Evolutionary conservation across 257 asterid species (phyloP).

Genomic region (Solanum virginianum): DNA sequence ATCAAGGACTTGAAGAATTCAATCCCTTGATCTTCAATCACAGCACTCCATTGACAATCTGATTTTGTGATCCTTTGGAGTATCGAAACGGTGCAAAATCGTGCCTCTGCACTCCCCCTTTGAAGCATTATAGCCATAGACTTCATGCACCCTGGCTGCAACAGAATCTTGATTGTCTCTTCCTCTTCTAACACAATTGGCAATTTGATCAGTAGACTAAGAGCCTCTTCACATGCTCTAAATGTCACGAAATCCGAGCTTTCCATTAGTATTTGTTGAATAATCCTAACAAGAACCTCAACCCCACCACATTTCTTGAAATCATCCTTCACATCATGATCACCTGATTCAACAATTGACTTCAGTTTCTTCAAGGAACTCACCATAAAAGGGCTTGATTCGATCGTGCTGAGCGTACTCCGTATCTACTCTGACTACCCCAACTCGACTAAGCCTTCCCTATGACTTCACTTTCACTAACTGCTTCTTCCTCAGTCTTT

Average conservation of each 20-base stretch:
- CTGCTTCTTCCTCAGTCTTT: too few relatives aligned
- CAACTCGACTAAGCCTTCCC: too few relatives aligned
- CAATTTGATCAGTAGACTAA: conserved; percentile 31
- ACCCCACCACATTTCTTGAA: conserved; percentile 51
- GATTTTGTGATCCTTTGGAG: conserved; percentile 34
- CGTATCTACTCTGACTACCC: too few relatives aligned
- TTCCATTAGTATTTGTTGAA: conserved; percentile 43
- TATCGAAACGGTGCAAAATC: conserved; percentile 39
- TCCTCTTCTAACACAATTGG: conserved; percentile 31
- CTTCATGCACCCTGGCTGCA: conserved; percentile 41
- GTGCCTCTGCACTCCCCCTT: conserved; percentile 62
- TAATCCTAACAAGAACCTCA: conserved; percentile 36
- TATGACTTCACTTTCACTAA: too few relatives aligned
- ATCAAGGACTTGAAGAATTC: conserved; percentile 67
- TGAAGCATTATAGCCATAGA: conserved; percentile 55
- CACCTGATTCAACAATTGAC: conserved; percentile 27
- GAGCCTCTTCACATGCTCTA: conserved; percentile 77
- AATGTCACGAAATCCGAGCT: conserved; percentile 40
- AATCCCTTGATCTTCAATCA: conserved; percentile 43
- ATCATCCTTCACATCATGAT: conserved; percentile 26
- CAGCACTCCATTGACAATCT: conserved; percentile 31
- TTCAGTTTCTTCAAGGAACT: conserved; percentile 38
- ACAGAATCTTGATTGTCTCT: conserved; percentile 13
- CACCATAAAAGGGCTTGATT: conserved; percentile 67
- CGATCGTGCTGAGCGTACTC: conserved; percentile 33